These are phyloP conservation scores for Amauroascus niger DNA, from an alignment of 2,329 filamentous ascomycete species.

Conservation along the genomic window DNA sequence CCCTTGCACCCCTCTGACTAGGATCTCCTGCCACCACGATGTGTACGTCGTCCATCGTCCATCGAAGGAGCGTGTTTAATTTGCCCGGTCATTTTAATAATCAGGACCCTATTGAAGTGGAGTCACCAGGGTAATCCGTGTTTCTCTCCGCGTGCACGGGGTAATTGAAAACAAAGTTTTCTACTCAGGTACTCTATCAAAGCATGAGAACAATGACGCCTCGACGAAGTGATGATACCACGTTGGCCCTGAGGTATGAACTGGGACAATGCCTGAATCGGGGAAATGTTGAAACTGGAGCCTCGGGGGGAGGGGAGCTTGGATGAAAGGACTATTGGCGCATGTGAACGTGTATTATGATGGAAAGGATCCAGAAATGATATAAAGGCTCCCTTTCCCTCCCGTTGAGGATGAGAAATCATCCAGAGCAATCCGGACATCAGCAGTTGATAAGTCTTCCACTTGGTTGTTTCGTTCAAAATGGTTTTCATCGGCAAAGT, in stretches of 20 bases:
- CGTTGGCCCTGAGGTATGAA: not conserved
- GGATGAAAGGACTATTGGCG: not conserved
- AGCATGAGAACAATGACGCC: not conserved
- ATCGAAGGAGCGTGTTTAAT: not conserved
- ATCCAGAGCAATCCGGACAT: slow-evolving; percentile 6
- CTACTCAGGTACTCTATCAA: not conserved
- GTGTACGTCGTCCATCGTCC: not conserved
- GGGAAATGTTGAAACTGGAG: not conserved
- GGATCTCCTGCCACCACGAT: not conserved
- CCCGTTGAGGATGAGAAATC: not conserved
- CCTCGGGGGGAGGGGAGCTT: not conserved
- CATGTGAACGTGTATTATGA: slow-evolving; percentile 5
- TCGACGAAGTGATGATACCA: slow-evolving; percentile 4
- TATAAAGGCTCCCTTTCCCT: not conserved
- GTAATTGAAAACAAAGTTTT: not conserved
- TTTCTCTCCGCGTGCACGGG: slow-evolving; percentile 8
- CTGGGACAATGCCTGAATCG: slow-evolving; percentile 2
- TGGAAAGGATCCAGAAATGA: not conserved
- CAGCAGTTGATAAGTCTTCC: not conserved
- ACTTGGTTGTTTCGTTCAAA: slow-evolving; percentile 5
- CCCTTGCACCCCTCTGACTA: not conserved
- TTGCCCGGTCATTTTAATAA: slow-evolving; percentile 5
- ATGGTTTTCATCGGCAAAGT: slow-evolving; percentile 14
- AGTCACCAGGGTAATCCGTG: not conserved
- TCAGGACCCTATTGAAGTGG: not conserved